A percentile compares a stretch with the other conserved stretches of the same genome.
Conservation (phyloP, 495 filamentous ascomycete species). For the Annulohypoxylon stygium region DNA sequence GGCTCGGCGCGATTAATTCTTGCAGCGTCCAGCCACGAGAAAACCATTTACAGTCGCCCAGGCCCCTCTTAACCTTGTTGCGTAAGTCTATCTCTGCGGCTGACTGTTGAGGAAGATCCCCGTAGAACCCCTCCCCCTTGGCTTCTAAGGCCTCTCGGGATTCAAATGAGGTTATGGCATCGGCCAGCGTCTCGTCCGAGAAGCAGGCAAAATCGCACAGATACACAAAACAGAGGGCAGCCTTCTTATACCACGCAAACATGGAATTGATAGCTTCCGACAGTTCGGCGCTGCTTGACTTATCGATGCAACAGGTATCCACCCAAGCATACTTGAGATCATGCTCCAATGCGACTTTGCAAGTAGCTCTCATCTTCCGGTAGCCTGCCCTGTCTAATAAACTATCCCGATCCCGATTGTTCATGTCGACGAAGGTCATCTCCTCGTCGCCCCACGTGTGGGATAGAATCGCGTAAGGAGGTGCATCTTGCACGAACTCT, state of each 20-base stretch:
- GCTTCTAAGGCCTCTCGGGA: slow-evolving; percentile 26
- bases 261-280: slow-evolving; percentile 60
- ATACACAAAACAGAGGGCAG: slow-evolving; percentile 54
- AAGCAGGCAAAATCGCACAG: slow-evolving; percentile 49
- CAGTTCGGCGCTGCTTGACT: slow-evolving; percentile 56
- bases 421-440: slow-evolving; percentile 49
- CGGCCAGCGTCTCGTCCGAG: slow-evolving; percentile 14
- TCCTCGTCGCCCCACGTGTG: slow-evolving; percentile 53
- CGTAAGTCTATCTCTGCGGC: slow-evolving; percentile 30
- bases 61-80: slow-evolving; percentile 27
- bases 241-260: slow-evolving; percentile 54
- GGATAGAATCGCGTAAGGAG: slow-evolving; percentile 52
- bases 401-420: slow-evolving; percentile 10
- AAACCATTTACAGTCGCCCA: slow-evolving; percentile 43
- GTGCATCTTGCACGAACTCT: slow-evolving; percentile 48
- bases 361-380: slow-evolving; percentile 44
- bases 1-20: slow-evolving; percentile 45
- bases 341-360: slow-evolving; percentile 34
- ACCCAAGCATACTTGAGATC: slow-evolving; percentile 49
- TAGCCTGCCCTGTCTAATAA: slow-evolving; percentile 32
- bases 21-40: slow-evolving; percentile 51
- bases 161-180: slow-evolving; percentile 31
- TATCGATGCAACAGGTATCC: slow-evolving; percentile 60
- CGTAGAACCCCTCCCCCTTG: slow-evolving; percentile 17
- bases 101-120: slow-evolving; percentile 30